Conservation (phyloP, 306 rosid species). For the Betula pendula region DNA sequence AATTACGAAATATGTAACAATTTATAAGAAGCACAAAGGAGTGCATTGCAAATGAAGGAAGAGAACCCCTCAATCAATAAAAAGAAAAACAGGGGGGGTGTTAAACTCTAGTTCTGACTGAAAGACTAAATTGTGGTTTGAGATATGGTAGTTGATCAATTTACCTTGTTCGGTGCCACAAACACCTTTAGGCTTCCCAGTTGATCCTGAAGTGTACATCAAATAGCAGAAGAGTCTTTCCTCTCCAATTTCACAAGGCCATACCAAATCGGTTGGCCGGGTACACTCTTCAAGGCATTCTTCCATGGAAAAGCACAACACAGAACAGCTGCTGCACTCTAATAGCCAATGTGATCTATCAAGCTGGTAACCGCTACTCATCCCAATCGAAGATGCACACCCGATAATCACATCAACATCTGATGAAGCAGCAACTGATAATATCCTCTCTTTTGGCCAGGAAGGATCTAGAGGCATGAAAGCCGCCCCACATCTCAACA, state of each 20-base stretch:
- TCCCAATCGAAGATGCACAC: slow-evolving; percentile 47
- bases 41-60: background rate
- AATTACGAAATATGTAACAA: background rate
- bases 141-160: slow-evolving; percentile 6
- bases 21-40: background rate
- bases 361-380: slow-evolving; percentile 31
- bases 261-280: slow-evolving; percentile 33
- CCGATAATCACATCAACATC: slow-evolving; percentile 57
- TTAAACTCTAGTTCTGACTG: background rate
- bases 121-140: slow-evolving; percentile 5
- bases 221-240: slow-evolving; percentile 71
- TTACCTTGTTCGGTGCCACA: slow-evolving; percentile 84
- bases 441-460: slow-evolving; percentile 72
- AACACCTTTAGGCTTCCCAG: slow-evolving; percentile 88
- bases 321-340: slow-evolving; percentile 33
- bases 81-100: slow-evolving; percentile 3
- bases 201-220: slow-evolving; percentile 94
- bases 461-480: slow-evolving; percentile 84
- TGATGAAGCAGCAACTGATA: slow-evolving; percentile 53
- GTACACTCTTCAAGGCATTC: slow-evolving; percentile 35
- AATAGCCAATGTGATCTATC: slow-evolving; percentile 53
- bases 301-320: slow-evolving; percentile 55
- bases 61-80: background rate
- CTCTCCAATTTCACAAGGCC: slow-evolving; percentile 55
- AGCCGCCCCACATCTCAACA: slow-evolving; percentile 70